Evolutionary conservation across 2,329 filamentous ascomycete genomes (phyloP), one percentile per base, ranked within the genome.

Genomic region (Sclerotinia trifoliorum): DNA sequence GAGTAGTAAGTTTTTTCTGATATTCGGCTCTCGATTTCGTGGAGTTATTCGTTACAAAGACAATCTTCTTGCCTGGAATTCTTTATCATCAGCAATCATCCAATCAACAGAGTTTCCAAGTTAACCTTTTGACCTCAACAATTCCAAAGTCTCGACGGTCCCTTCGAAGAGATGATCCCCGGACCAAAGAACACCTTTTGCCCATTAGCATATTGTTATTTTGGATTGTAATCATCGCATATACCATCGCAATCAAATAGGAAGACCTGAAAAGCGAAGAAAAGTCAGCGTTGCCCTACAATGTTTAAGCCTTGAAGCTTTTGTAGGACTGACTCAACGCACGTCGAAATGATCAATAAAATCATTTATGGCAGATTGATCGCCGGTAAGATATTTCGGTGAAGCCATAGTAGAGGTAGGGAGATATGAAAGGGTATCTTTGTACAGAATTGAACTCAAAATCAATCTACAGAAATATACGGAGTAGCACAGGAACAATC

Each of bases 31-130:
- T 90, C 15, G 94, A 97, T 79, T 99, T 99, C 68, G 95, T 98
- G 77, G 93, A 97, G 83, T 99, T 99, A 82, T 99, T 99, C 52
- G 95, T 99, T 65, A 99, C 95, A 78, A 99, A 99, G 66, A 99
- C 89, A 46, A 95, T 86, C 78, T 90, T 90, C 80, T 99, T 99
- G 77, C 92, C 94, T 95, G 65, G 39, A 48, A 19, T 58, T 66
- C 73, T 39, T 26, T 70, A 39, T 55, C 7, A 39, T 62, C 19
- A 62, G 49, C 8, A n/a, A 15, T 35, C 29, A 13, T n/a, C 7
- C 26, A 10, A 26, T 17, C 10, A 8, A 62, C 7, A 11, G 19
- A 7, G 10, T 26, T 62, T 19, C 10, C 24, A 13, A 55, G 61
- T 66, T n/a, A 29, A 75, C 93, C 93, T 87, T 88, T 91, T 68